Evolutionary conservation across 305 asterid genomes (phyloP).

Genomic region (Plantago lanceolata): DNA sequence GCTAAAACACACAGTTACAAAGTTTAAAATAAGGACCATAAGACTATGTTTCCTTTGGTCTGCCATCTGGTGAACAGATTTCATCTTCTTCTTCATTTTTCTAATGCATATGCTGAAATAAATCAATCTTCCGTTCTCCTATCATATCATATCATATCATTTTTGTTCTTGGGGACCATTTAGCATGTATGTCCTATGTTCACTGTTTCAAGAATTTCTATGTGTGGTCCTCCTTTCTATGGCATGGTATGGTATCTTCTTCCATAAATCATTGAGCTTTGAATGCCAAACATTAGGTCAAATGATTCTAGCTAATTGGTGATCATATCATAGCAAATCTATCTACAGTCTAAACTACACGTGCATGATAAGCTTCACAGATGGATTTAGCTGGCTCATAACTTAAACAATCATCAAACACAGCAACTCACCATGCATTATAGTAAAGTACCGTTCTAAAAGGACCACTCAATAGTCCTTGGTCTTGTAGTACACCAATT

Average conservation of each 20-base stretch:
- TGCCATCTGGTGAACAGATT: conserved; percentile 37
- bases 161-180: conserved; percentile 28
- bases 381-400: not conserved
- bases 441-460: not conserved
- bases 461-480: no score
- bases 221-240: not conserved
- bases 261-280: not conserved
- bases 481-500: no score
- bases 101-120: not conserved
- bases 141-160: conserved; percentile 1
- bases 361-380: not conserved
- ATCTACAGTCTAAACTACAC: not conserved
- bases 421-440: not conserved
- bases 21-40: not conserved
- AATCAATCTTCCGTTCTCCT: conserved; percentile 7
- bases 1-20: not conserved
- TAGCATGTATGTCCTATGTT: conserved; percentile 13
- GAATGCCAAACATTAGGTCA: not conserved
- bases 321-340: not conserved
- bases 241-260: not conserved
- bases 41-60: conserved; percentile 39
- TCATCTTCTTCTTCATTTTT: conserved; percentile 31
- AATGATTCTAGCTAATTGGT: not conserved
- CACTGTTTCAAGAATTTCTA: not conserved
- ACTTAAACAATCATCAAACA: not conserved